Conservation (phyloP, 148 eudicot species). For the Silene uniflora region DNA sequence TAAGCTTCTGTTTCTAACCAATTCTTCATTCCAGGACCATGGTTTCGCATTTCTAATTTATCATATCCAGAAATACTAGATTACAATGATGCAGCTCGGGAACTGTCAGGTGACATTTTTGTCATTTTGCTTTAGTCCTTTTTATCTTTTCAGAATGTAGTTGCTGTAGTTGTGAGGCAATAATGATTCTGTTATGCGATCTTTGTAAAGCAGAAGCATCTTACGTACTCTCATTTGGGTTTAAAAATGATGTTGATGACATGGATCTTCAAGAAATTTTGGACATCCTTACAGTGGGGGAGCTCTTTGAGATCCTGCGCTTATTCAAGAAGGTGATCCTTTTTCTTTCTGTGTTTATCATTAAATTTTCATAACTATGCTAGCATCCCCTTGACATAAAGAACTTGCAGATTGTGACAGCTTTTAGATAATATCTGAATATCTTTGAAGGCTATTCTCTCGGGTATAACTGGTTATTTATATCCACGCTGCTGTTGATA, state of each 20-base stretch:
- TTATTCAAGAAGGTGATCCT: constrained; percentile 50
- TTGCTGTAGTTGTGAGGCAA: constrained; percentile 9
- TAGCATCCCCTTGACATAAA: background rate
- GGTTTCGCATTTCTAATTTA: constrained; percentile 74
- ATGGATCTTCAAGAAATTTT: constrained; percentile 52
- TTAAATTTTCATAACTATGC: background rate
- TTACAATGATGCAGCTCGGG: constrained; percentile 47
- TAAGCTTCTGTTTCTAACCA: background rate
- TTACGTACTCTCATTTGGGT: constrained; percentile 39
- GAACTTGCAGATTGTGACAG: background rate
- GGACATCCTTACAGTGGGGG: constrained; percentile 59
- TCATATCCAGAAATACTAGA: constrained; percentile 71
- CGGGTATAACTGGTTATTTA: background rate
- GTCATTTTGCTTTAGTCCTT: background rate
- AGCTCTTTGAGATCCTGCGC: constrained; percentile 57
- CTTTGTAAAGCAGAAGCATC: constrained; percentile 54
- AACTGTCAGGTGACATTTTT: constrained; percentile 47
- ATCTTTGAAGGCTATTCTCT: background rate
- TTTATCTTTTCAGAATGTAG: background rate
- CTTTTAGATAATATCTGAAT: background rate
- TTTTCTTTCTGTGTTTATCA: constrained; percentile 10
- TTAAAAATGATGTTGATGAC: constrained; percentile 34
- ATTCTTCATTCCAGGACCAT: constrained; percentile 58
- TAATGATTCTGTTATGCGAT: constrained; percentile 16
- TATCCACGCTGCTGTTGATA: background rate